Conservation (phyloP, 192 early-diverging fungal genomes). For the Phycomyces nitens region DNA sequence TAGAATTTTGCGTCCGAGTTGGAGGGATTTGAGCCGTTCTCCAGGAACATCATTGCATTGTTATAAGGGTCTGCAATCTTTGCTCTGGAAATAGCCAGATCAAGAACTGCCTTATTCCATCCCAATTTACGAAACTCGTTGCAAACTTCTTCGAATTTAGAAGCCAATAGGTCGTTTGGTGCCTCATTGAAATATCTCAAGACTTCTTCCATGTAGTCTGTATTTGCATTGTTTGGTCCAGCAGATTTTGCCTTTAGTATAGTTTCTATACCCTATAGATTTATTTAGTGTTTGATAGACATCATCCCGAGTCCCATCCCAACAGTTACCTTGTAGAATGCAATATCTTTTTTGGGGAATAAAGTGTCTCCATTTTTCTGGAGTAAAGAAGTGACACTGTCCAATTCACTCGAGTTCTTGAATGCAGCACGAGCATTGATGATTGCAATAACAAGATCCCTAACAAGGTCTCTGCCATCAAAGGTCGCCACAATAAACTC, state of each 20-base stretch:
- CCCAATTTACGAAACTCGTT: constrained; percentile 11
- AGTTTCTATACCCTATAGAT: constrained; percentile 20
- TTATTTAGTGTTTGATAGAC: not conserved
- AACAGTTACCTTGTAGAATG: constrained; percentile 36
- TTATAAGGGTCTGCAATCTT: constrained; percentile 19
- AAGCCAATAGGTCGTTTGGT: constrained; percentile 13
- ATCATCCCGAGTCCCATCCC: no score
- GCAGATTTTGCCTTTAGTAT: constrained; percentile 10
- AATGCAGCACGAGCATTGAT: constrained; percentile 10
- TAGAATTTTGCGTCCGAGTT: not conserved
- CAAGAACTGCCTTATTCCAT: constrained; percentile 21
- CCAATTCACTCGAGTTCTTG: not conserved
- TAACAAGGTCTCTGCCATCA: constrained; percentile 9
- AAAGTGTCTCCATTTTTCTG: constrained; percentile 14
- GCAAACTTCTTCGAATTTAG: constrained; percentile 13
- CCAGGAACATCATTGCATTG: constrained; percentile 9
- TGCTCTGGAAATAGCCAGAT: constrained; percentile 30
- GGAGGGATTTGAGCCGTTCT: not conserved
- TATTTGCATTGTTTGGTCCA: constrained; percentile 12
- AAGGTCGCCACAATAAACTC: constrained; percentile 21
- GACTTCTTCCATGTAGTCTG: constrained; percentile 6
- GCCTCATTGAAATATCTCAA: constrained; percentile 19
- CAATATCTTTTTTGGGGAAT: constrained; percentile 18
- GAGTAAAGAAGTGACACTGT: constrained; percentile 13
- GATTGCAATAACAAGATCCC: constrained; percentile 22